These are phyloP conservation scores for Metarhizium robertsii DNA, from an alignment of 2,329 filamentous ascomycete species.

Conservation along the genomic window DNA sequence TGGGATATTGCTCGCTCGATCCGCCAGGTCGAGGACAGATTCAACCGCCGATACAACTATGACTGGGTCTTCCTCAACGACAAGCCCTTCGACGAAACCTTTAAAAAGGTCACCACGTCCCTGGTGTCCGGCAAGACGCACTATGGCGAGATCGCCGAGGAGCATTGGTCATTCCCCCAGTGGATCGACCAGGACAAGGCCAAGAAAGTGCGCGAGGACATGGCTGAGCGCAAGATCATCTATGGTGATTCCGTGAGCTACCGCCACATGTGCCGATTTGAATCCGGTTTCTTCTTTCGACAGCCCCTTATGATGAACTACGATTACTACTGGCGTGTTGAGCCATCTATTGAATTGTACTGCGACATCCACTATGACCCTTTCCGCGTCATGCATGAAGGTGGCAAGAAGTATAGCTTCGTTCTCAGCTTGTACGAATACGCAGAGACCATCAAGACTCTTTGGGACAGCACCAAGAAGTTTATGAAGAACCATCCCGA, in stretches of 20 bases:
- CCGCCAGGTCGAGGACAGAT: conserved; percentile 92
- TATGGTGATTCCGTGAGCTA: conserved; percentile 97
- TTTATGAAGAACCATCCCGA: conserved; percentile 88
- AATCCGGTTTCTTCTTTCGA: conserved; percentile 98
- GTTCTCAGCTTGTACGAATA: conserved; percentile 95
- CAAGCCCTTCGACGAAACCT: conserved; percentile 82
- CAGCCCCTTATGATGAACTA: conserved; percentile 90
- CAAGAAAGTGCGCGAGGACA: conserved; percentile 81
- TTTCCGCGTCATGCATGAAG: conserved; percentile 92
- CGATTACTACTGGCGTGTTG: conserved; percentile 99
- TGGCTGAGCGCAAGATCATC: conserved; percentile 91
- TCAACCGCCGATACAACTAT: conserved; percentile 94
- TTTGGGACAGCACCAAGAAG: conserved; percentile 92
- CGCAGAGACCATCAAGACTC: conserved; percentile 85
- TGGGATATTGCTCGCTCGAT: conserved; percentile 98
- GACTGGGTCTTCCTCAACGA: conserved; percentile 99
- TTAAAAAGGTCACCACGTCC: conserved; percentile 83
- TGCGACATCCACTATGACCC: conserved; percentile 94
- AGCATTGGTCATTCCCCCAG: conserved; percentile 96
- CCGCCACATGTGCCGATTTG: conserved; percentile 98
- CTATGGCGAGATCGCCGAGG: conserved; percentile 79
- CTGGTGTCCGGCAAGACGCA: conserved; percentile 88
- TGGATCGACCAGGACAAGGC: conserved; percentile 96
- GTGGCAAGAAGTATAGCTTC: conserved; percentile 98
- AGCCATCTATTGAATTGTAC: conserved; percentile 92